Conservation (phyloP, 2,329 filamentous ascomycete genomes). For the Byssochlamys sp. region DNA sequence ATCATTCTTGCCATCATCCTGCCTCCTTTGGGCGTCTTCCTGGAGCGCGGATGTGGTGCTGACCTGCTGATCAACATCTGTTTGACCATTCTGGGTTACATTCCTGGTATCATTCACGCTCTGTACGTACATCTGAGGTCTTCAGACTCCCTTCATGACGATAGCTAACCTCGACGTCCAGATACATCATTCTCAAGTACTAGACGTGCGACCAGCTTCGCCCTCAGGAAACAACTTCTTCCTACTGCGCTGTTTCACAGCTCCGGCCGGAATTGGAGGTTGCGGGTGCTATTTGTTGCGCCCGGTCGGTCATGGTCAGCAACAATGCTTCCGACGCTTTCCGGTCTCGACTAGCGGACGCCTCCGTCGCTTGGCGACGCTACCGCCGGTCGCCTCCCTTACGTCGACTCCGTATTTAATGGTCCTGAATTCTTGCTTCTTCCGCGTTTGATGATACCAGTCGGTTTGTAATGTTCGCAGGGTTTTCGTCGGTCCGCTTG, state of each 20-base stretch:
- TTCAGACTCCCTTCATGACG: not conserved
- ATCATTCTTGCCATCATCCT: slow-evolving; percentile 83
- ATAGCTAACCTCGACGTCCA: slow-evolving; percentile 18
- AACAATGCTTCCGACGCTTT: not conserved
- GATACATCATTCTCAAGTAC: slow-evolving; percentile 82
- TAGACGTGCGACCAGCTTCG: slow-evolving; percentile 36
- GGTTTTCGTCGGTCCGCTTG: not conserved
- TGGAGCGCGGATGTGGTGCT: slow-evolving; percentile 79
- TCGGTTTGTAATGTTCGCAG: not conserved
- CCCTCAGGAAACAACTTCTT: not conserved
- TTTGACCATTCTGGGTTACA: slow-evolving; percentile 66
- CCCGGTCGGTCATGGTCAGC: not conserved
- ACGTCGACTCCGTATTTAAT: not conserved
- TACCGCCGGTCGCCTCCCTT: not conserved
- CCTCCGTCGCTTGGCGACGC: not conserved
- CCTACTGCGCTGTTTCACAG: not conserved
- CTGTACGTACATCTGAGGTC: slow-evolving; percentile 50
- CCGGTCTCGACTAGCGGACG: not conserved
- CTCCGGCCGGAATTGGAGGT: not conserved
- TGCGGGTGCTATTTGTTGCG: not conserved
- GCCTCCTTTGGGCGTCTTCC: slow-evolving; percentile 83
- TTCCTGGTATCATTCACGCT: slow-evolving; percentile 84
- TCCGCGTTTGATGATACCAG: not conserved
- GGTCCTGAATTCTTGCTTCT: not conserved
- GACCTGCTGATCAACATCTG: slow-evolving; percentile 89